Percentiles rank a stretch among this genome's conserved stretches.
phyloP scores from a whole-genome alignment of 345 rosid species.

The Orychophragmus violaceus region DNA sequence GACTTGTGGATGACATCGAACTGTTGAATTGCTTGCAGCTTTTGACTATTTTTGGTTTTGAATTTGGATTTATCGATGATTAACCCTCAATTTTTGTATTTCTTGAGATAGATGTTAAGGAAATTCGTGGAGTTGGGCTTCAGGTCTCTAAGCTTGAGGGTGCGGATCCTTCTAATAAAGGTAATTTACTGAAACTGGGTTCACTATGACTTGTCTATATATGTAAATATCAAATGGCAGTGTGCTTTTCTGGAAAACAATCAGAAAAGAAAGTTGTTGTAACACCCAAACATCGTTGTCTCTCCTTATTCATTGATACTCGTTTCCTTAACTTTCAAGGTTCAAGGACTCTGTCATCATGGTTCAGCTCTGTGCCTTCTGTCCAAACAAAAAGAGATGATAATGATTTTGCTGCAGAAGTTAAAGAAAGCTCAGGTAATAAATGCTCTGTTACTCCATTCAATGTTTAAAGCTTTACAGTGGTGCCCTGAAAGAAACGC shows the following conservation, averaged over 20 bases:
- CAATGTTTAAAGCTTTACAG: neutral
- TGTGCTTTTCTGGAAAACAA: neutral
- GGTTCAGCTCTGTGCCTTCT: constrained; percentile 53
- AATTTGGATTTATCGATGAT: neutral
- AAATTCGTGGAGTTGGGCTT: constrained; percentile 90
- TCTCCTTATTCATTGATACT: neutral
- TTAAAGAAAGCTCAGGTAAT: constrained; percentile 39
- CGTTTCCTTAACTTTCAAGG: constrained; percentile 14
- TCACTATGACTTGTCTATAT: neutral
- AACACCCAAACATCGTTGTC: neutral
- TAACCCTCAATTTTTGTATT: neutral
- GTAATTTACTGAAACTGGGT: constrained; percentile 30
- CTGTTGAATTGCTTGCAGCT: constrained; percentile 7
- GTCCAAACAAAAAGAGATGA: constrained; percentile 31
- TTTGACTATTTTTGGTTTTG: neutral
- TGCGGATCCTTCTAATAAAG: constrained; percentile 54
- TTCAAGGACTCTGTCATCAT: constrained; percentile 49
- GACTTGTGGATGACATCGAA: neutral
- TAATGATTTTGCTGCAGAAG: constrained; percentile 23
- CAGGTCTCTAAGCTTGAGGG: constrained; percentile 89
- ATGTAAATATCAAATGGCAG: neutral
- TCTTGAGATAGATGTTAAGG: constrained; percentile 57
- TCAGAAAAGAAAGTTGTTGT: neutral
- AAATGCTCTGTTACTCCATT: neutral
- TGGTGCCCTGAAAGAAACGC: neutral